Percentiles rank a stretch among this genome's conserved stretches.
Evolutionary conservation across 2,329 filamentous ascomycete genomes (phyloP).

Genomic region (Neofusicoccum cordaticola): DNA sequence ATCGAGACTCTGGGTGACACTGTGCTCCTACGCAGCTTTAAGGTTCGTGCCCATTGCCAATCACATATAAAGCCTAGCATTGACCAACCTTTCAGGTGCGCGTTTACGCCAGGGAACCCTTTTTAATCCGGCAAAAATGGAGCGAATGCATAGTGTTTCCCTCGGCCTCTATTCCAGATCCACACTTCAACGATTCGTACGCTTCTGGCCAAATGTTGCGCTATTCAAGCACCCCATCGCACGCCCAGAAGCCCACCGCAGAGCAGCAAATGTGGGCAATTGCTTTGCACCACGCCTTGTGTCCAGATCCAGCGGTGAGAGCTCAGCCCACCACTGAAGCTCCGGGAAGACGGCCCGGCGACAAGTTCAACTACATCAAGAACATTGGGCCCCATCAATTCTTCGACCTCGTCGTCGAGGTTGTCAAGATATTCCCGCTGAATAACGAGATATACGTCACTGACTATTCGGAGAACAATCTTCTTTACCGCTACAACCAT

Average conservation of each 20-base stretch:
- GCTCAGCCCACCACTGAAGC: background rate
- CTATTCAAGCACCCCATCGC: background rate
- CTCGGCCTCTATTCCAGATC: constrained; percentile 24
- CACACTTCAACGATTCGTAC: constrained; percentile 27
- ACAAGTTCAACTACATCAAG: constrained; percentile 50
- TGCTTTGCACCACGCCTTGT: constrained; percentile 22
- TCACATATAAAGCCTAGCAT: too few relatives aligned
- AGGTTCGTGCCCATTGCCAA: background rate
- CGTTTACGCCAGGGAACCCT: background rate
- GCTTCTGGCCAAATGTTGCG: constrained; percentile 17
- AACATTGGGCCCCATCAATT: constrained; percentile 59
- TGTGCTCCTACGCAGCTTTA: constrained; percentile 54
- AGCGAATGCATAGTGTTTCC: constrained; percentile 25
- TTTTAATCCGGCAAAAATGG: background rate
- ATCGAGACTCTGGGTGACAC: constrained; percentile 57
- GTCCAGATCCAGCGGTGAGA: too few relatives aligned
- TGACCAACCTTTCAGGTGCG: background rate
- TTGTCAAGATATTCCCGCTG: constrained; percentile 57
- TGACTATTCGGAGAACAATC: constrained; percentile 73
- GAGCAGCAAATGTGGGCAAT: constrained; percentile 36
- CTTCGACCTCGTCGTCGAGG: constrained; percentile 68
- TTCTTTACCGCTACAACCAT: constrained; percentile 57
- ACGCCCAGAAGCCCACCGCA: constrained; percentile 15
- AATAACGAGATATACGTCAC: constrained; percentile 64
- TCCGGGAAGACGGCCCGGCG: background rate